Percentiles rank a stretch among this genome's conserved stretches.
phyloP scores from a whole-genome alignment of 2,329 filamentous ascomycete species.

The Ophiostoma novo-ulmi region DNA sequence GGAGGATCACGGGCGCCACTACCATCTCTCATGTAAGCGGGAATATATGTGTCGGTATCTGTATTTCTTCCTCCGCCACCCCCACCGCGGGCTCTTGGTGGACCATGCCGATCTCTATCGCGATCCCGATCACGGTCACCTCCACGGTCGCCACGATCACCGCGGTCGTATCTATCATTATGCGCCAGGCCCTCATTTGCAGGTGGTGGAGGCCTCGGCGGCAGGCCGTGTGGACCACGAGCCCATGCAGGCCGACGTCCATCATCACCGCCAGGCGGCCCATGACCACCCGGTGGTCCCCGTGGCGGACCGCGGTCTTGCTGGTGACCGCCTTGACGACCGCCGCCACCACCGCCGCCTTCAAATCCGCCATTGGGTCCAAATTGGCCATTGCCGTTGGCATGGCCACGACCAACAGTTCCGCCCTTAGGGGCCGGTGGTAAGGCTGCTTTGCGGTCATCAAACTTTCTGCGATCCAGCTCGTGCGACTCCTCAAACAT shows the following conservation, averaged over 20 bases:
- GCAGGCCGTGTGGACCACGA: slow-evolving; percentile 43
- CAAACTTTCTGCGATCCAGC: slow-evolving; percentile 85
- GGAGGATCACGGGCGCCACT: slow-evolving; percentile 25
- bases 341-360: slow-evolving; percentile 50
- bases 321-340: slow-evolving; percentile 30
- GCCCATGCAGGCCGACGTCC: slow-evolving; percentile 50
- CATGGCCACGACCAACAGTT: slow-evolving; percentile 71
- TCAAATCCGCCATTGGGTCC: slow-evolving; percentile 43
- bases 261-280: slow-evolving; percentile 38
- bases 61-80: slow-evolving; percentile 25
- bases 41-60: slow-evolving; percentile 47
- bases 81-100: slow-evolving; percentile 28
- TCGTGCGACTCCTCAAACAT: slow-evolving; percentile 93
- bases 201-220: slow-evolving; percentile 48
- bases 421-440: slow-evolving; percentile 90
- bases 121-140: slow-evolving; percentile 15
- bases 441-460: slow-evolving; percentile 75
- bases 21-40: slow-evolving; percentile 41
- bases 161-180: slow-evolving; percentile 30
- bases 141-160: slow-evolving; percentile 16
- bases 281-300: slow-evolving; percentile 31
- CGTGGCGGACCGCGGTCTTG: slow-evolving; percentile 17
- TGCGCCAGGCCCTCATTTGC: slow-evolving; percentile 38
- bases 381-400: slow-evolving; percentile 42
- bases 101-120: slow-evolving; percentile 24